Base-by-base conservation (phyloP, 257 asterid species). In the Plantago elongata region DNA sequence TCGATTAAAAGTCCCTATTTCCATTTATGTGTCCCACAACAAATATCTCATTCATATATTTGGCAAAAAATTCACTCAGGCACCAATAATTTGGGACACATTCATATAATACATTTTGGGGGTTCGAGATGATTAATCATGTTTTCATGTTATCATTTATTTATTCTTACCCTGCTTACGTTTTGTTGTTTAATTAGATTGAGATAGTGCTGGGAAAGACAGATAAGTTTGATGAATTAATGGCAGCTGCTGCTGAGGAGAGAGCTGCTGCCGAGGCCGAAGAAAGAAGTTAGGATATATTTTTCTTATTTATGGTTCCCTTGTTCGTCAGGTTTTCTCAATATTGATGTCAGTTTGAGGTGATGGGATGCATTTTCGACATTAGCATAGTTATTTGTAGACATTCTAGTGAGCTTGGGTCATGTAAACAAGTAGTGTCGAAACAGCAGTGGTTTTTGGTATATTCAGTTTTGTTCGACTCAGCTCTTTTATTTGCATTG, bases 131-230 rank as follows among this genome's bases (percentile, higher is more conserved):
- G 13, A 12, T 5, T 14, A 8, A 47, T 16, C 3, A 12, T 22
- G 2, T 22, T 22, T 22, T 2, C 27, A 13, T 51, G 49, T 3
- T 34, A 5, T 37, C 61, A 60, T 56, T 40, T 9, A 17, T 9
- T 14, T 44, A 8, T 46, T 46, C 5, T 16, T 18, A n/a, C 30
- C 57, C 61, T 57, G 43, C 59, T 50, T 37, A n/a, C 43, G 57
- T 44, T 0, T 37, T 60, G 12, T 27, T 57, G 45, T 17, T 51
- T 13, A 52, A 74, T 15, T 86, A 88, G 93, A 86, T 88, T 60
- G 95, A 86, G 73, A 70, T 89, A 34, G 74, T 79, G 18, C 80
- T 86, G 69, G 93, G 81, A 68, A 89, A 89, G 69, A 80, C 94
- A 5, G 81, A 77, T 30, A 86, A 89, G 45, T 89, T 86, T 27